Evolutionary conservation across 2,329 filamentous ascomycete genomes (phyloP).

Genomic region (Talaromyces piceae): DNA sequence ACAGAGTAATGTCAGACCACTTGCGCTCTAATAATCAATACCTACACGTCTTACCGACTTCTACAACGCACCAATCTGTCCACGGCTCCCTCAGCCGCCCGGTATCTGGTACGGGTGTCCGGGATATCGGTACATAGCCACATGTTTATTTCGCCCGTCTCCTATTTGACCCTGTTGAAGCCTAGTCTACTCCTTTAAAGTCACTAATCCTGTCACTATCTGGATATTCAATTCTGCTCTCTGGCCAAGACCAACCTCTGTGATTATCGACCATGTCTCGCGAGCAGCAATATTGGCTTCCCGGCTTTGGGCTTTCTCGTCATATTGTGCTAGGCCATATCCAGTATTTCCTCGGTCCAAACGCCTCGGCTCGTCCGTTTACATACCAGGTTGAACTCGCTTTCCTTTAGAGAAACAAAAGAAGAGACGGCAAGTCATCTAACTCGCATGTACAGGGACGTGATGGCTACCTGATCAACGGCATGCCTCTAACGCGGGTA

Average conservation of each 20-base stretch:
- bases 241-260: too few relatives aligned
- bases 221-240: neutral
- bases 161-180: neutral
- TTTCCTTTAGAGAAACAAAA: neutral
- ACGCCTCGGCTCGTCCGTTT: conserved; percentile 40
- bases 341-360: conserved; percentile 42
- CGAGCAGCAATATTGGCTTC: conserved; percentile 41
- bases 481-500: conserved; percentile 41
- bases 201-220: neutral
- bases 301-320: conserved; percentile 42
- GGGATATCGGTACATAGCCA: neutral
- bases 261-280: too few relatives aligned
- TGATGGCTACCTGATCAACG: conserved; percentile 43
- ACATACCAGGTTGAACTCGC: conserved; percentile 37
- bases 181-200: too few relatives aligned
- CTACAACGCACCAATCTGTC: neutral
- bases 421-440: conserved; percentile 10
- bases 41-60: neutral
- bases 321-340: conserved; percentile 43
- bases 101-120: neutral
- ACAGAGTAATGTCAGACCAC: too few relatives aligned
- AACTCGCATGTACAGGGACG: conserved; percentile 29
- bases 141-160: neutral
- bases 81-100: neutral
- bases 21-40: neutral